Evolutionary conservation across 176 grass and related monocot species (phyloP), one percentile per base, ranked within the genome.

Genomic region (Elaeis guineensis): DNA sequence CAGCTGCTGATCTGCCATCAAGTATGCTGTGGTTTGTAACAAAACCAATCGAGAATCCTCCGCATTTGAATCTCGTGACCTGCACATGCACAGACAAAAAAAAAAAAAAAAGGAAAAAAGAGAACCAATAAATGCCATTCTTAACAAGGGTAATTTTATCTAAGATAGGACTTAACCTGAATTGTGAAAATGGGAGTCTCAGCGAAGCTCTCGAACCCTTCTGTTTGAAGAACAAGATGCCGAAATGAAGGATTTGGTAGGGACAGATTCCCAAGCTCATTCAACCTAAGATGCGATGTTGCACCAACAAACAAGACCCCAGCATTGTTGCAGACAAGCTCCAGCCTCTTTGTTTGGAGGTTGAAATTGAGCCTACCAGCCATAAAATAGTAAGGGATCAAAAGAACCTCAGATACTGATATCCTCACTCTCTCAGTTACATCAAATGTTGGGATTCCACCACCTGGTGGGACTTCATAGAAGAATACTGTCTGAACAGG

Each of bases 41-140:
- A 15, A 77, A 83, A 57, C 74, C 73, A 49, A 83, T 65, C 12
- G 74, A 77, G 68, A 76, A 77, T 2, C 80, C 74, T 18, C 68
- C 80, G 55, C 80, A 83, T 77, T 59, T 72, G 56, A 83, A 83
- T 49, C 49, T 73, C 20, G 80, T 83, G 23, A 83, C 74, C 80
- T 44, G 35, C 3, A 8, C 8, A 1, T 2, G 1, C 35, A 44
- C 8, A 44, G 0, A 14, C 1, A 44, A 1, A 44, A 0, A 44
- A 39, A 11, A 39, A 29, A 39, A 39, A 2, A 39, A 0, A 11
- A 39, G 8, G 5, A 6, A 29, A 3, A 44, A 12, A 2, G 0
- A 44, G 35, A 44, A 44, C 35, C 35, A 44, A 44, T 9, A 44
- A 44, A 44, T 3, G 11, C 11, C 9, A 44, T 12, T 12, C 9